Evolutionary conservation across 306 rosid species (phyloP).

Genomic region (Hippophae rhamnoides): DNA sequence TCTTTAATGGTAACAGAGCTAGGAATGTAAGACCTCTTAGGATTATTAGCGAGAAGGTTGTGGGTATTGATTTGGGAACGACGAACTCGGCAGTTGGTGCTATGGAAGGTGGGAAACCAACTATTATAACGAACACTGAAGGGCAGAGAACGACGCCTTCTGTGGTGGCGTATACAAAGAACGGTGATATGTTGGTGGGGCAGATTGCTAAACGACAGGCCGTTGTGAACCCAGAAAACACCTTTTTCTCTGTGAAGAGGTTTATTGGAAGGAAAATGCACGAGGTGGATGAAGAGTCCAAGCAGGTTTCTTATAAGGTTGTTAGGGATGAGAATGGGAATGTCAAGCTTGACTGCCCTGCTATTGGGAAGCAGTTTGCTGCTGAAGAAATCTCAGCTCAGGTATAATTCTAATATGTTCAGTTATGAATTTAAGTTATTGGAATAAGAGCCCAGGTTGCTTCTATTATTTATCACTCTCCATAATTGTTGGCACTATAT

Average conservation of each 20-base stretch:
- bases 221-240: slow-evolving; percentile 78
- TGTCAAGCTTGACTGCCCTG: slow-evolving; percentile 85
- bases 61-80: background rate
- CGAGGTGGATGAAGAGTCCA: slow-evolving; percentile 82
- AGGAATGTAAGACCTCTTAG: background rate
- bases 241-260: slow-evolving; percentile 84
- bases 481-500: too few relatives aligned
- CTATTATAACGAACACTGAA: slow-evolving; percentile 70
- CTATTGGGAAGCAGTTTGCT: slow-evolving; percentile 66
- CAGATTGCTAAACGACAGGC: slow-evolving; percentile 93
- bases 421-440: too few relatives aligned
- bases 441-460: too few relatives aligned
- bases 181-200: slow-evolving; percentile 75
- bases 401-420: slow-evolving; percentile 23
- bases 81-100: background rate
- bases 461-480: too few relatives aligned
- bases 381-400: slow-evolving; percentile 92
- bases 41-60: background rate
- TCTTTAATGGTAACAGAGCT: background rate
- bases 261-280: slow-evolving; percentile 87
- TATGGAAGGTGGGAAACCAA: background rate
- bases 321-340: slow-evolving; percentile 71
- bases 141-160: slow-evolving; percentile 88
- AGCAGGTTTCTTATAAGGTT: slow-evolving; percentile 78
- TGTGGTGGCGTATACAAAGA: slow-evolving; percentile 82